Conservation (phyloP, 192 early-diverging fungal species). For the Mortierella hygrophila region DNA sequence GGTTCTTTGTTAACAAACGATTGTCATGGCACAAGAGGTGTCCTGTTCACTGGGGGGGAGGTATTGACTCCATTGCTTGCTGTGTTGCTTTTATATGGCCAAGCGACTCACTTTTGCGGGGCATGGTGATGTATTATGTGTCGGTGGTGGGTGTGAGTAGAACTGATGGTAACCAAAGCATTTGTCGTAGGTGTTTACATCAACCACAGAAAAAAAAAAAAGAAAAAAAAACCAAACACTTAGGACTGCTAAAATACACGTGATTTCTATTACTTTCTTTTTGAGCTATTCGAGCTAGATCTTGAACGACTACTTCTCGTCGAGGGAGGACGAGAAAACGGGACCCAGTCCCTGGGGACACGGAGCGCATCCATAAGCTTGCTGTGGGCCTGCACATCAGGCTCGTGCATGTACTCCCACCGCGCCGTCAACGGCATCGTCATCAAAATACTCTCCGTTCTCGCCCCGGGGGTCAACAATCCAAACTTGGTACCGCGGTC, state of each 20-base stretch:
- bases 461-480: slow-evolving; percentile 92
- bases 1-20: neutral
- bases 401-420: slow-evolving; percentile 95
- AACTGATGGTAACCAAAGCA: neutral
- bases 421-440: slow-evolving; percentile 92
- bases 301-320: neutral
- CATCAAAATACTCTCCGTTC: slow-evolving; percentile 97
- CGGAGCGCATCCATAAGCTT: slow-evolving; percentile 84
- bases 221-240: slow-evolving; percentile 8
- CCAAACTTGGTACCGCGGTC: slow-evolving; percentile 99
- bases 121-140: slow-evolving; percentile 23
- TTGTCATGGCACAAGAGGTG: neutral
- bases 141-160: neutral
- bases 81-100: neutral
- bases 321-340: neutral
- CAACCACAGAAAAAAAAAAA: slow-evolving; percentile 11
- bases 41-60: neutral
- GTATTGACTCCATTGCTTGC: neutral
- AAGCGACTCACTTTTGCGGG: slow-evolving; percentile 27
- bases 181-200: neutral
- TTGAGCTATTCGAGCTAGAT: neutral
- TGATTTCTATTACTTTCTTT: slow-evolving; percentile 1
- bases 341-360: slow-evolving; percentile 83
- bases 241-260: slow-evolving; percentile 19
- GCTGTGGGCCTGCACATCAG: slow-evolving; percentile 72